Evolutionary conservation across 2,329 filamentous ascomycete genomes (phyloP).

Genomic region (Penicillium sp.): DNA sequence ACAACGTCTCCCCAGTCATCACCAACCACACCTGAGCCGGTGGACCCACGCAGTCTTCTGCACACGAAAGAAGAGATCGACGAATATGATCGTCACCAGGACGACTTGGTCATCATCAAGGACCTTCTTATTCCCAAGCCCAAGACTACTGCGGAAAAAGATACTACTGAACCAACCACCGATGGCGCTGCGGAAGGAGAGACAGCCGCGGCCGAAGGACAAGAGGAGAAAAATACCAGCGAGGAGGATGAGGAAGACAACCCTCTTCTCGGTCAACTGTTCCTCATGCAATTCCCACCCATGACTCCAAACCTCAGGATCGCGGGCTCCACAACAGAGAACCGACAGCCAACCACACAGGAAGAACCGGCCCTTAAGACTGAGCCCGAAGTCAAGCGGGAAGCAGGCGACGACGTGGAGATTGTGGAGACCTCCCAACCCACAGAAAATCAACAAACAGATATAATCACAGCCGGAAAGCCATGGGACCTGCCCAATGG

Average conservation of each 20-base stretch:
- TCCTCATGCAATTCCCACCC: constrained; percentile 66
- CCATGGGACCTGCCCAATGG: constrained; percentile 53
- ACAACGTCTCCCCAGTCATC: constrained; percentile 14
- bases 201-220: constrained; percentile 12
- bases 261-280: constrained; percentile 56
- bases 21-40: constrained; percentile 23
- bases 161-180: constrained; percentile 5
- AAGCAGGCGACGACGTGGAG: constrained; percentile 32
- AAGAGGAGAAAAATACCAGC: constrained; percentile 14
- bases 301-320: constrained; percentile 59
- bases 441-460: constrained; percentile 19
- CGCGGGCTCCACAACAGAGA: constrained; percentile 26
- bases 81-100: constrained; percentile 43
- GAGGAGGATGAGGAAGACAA: constrained; percentile 23
- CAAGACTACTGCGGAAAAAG: constrained; percentile 14
- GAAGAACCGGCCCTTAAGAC: constrained; percentile 7
- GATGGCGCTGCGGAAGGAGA: constrained; percentile 15
- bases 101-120: constrained; percentile 43
- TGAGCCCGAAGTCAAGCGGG: constrained; percentile 30
- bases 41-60: constrained; percentile 34
- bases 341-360: background rate
- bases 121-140: constrained; percentile 34
- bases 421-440: constrained; percentile 23
- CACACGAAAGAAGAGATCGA: constrained; percentile 45
- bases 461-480: constrained; percentile 44